These are phyloP conservation scores for Oxyria digyna DNA, from an alignment of 148 eudicot genomes.

Conservation along the genomic window DNA sequence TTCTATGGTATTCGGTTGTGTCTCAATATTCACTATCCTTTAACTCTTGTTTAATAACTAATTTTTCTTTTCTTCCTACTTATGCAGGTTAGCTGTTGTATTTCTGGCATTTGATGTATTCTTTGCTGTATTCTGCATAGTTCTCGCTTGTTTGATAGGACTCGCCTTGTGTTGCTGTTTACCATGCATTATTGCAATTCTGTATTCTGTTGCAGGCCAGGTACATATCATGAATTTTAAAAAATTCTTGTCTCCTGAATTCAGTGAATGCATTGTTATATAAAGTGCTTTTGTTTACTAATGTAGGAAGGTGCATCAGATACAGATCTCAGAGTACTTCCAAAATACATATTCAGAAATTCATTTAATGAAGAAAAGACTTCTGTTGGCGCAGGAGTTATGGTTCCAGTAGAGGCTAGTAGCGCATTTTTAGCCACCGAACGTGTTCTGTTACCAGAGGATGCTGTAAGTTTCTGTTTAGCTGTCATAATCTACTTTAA, in stretches of 20 bases:
- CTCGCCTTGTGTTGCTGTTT: slow-evolving; percentile 96
- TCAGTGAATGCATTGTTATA: not conserved
- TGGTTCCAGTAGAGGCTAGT: slow-evolving; percentile 67
- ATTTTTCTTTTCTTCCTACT: not conserved
- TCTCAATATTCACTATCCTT: not conserved
- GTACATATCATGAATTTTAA: slow-evolving; percentile 19
- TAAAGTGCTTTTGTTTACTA: not conserved
- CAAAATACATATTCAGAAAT: slow-evolving; percentile 53
- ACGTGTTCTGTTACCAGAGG: slow-evolving; percentile 74
- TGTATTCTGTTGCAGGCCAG: slow-evolving; percentile 91
- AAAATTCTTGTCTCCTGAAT: not conserved
- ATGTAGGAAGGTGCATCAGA: slow-evolving; percentile 96
- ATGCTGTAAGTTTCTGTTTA: slow-evolving; percentile 58
- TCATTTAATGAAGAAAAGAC: slow-evolving; percentile 39
- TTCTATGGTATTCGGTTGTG: not conserved
- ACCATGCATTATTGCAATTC: slow-evolving; percentile 95
- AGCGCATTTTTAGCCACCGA: slow-evolving; percentile 54
- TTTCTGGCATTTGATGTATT: slow-evolving; percentile 93
- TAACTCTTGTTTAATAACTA: not conserved
- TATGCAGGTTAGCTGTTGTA: slow-evolving; percentile 84
- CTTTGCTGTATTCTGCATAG: slow-evolving; percentile 91
- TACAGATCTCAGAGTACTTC: slow-evolving; percentile 68
- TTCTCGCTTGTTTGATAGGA: slow-evolving; percentile 90
- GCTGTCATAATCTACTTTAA: not conserved
- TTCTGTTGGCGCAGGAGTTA: slow-evolving; percentile 58